A percentile compares a stretch with the other conserved stretches of the same genome.
These are phyloP conservation scores for Metschnikowia noctiluminum DNA, from an alignment of 805 yeast species.

Conservation along the genomic window DNA sequence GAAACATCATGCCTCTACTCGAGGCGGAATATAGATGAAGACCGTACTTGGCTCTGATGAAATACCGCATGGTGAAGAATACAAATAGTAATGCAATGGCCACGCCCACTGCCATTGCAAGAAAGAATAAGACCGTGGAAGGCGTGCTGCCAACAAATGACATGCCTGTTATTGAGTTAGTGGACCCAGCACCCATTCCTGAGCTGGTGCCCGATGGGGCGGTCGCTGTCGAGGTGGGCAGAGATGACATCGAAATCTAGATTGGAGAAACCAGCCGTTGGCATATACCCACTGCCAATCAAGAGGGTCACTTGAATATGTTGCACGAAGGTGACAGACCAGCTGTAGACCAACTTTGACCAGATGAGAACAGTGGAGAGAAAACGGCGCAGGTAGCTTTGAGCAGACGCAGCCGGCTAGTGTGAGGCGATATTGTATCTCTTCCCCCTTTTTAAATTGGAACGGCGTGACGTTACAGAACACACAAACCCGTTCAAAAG, in stretches of 20 bases:
- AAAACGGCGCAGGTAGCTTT: no score
- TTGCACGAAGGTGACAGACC: no score
- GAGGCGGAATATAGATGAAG: constrained; percentile 42
- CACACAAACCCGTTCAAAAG: no score
- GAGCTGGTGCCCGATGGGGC: background rate
- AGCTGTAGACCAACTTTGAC: no score
- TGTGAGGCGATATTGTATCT: no score
- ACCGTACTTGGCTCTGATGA: constrained; percentile 55
- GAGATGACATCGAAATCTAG: background rate
- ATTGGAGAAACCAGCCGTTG: background rate
- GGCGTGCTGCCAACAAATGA: constrained; percentile 49
- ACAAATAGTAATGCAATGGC: constrained; percentile 53
- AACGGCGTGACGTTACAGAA: no score
- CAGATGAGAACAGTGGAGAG: no score
- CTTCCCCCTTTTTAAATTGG: no score
- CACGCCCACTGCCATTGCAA: constrained; percentile 62
- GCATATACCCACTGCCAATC: background rate
- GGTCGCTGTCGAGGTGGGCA: background rate
- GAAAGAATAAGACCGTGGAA: constrained; percentile 59
- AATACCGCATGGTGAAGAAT: constrained; percentile 59
- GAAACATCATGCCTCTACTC: constrained; percentile 23
- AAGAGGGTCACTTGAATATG: no score
- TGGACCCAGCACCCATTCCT: background rate
- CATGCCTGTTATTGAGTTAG: background rate
- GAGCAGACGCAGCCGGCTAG: no score